Conservation (phyloP, 2,329 filamentous ascomycete genomes). For the Pestalotiopsis sp. region DNA sequence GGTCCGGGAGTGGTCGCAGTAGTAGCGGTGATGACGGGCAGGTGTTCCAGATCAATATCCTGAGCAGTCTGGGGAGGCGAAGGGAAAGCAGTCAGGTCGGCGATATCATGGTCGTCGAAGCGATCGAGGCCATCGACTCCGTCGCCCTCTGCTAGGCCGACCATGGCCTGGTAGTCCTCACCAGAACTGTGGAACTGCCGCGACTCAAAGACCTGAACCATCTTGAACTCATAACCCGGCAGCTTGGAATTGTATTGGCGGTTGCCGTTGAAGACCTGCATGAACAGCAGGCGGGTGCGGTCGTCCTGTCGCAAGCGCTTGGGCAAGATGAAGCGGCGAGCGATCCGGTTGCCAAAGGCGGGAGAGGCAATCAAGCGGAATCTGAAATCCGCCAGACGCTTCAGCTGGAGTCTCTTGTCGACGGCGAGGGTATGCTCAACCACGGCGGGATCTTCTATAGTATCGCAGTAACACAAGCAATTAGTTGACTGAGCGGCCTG, state of each 20-base stretch:
- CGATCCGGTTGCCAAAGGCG: background rate
- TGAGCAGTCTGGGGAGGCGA: constrained; percentile 8
- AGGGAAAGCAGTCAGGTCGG: constrained; percentile 28
- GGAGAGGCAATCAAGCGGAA: background rate
- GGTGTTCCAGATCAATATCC: background rate
- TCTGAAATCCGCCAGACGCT: constrained; percentile 2
- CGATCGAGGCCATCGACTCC: constrained; percentile 21
- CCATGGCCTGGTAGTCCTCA: constrained; percentile 49
- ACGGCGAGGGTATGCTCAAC: constrained; percentile 4
- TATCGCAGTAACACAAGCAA: constrained; percentile 1
- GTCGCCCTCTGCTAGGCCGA: constrained; percentile 41
- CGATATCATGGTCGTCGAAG: constrained; percentile 39
- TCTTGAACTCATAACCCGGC: constrained; percentile 30
- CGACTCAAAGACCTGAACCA: constrained; percentile 50
- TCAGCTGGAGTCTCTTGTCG: background rate
- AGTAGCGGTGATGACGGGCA: constrained; percentile 16
- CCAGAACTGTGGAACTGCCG: constrained; percentile 49
- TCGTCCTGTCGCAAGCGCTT: constrained; percentile 27
- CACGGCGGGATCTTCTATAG: constrained; percentile 5
- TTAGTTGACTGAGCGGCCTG: constrained; percentile 9
- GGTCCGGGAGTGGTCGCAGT: background rate
- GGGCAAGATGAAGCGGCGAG: constrained; percentile 25
- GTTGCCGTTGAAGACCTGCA: constrained; percentile 38
- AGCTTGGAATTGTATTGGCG: constrained; percentile 27
- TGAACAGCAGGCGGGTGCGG: constrained; percentile 41